These are phyloP conservation scores for Phragmites australis DNA, from an alignment of 176 grass and related monocot species.

Conservation along the genomic window DNA sequence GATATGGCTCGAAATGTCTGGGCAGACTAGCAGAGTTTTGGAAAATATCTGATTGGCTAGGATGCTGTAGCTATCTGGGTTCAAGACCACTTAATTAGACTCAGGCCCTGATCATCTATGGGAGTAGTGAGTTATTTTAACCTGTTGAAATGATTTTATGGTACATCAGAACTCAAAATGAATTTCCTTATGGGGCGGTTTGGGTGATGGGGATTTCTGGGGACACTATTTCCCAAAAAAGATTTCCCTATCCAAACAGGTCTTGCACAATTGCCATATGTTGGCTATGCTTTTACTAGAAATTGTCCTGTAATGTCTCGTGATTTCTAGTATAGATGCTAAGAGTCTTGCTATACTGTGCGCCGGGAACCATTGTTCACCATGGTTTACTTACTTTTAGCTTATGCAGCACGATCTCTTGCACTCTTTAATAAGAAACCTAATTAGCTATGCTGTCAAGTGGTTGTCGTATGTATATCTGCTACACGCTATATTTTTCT, in stretches of 20 bases:
- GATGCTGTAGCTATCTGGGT: background rate
- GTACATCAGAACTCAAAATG: slow-evolving; percentile 35
- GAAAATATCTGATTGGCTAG: background rate
- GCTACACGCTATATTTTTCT: slow-evolving; percentile 6
- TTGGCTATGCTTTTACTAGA: background rate
- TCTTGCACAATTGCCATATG: slow-evolving; percentile 1
- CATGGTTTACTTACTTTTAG: slow-evolving; percentile 3
- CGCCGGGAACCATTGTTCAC: background rate
- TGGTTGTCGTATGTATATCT: slow-evolving; percentile 6
- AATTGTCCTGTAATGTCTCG: background rate
- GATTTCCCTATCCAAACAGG: slow-evolving; percentile 3
- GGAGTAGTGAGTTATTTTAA: slow-evolving; percentile 11
- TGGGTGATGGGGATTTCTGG: background rate
- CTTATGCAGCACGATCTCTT: background rate
- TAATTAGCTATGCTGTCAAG: slow-evolving; percentile 12
- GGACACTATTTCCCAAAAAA: background rate
- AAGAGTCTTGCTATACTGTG: slow-evolving; percentile 10
- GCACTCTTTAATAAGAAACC: slow-evolving; percentile 2
- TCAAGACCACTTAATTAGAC: background rate
- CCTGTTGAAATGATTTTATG: background rate
- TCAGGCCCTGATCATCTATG: background rate
- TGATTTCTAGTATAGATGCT: background rate
- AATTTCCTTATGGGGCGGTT: slow-evolving; percentile 8
- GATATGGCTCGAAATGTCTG: background rate
- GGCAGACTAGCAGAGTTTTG: background rate